Percentiles rank a stretch among this genome's conserved stretches.
phyloP scores from a whole-genome alignment of 768 basidiomycete genomes.

The Coprinellus micaceus region DNA sequence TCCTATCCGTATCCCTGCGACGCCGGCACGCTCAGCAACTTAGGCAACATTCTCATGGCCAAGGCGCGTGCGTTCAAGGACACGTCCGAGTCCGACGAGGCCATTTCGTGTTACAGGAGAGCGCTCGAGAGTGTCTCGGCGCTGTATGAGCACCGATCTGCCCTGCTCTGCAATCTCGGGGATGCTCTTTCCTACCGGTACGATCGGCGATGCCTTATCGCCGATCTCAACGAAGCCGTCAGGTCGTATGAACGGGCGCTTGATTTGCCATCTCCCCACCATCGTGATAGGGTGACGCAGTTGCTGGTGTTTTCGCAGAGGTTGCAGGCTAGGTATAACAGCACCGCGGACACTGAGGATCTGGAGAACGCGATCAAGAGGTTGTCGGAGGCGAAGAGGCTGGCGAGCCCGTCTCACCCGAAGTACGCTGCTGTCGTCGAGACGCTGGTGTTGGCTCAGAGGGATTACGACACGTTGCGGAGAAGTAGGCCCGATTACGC shows the following conservation, averaged over 20 bases:
- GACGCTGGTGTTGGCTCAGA: background rate
- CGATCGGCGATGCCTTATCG: constrained; percentile 1
- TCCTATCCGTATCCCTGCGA: constrained; percentile 12
- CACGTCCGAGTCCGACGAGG: constrained; percentile 8
- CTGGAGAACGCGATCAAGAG: constrained; percentile 6
- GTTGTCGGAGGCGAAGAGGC: constrained; percentile 6
- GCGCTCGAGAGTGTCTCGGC: constrained; percentile 4
- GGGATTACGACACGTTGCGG: background rate
- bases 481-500: background rate
- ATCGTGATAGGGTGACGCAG: constrained; percentile 7
- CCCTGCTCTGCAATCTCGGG: constrained; percentile 9
- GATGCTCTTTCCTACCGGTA: constrained; percentile 10
- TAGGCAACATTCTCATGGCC: constrained; percentile 11
- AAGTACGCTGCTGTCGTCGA: constrained; percentile 2
- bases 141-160: constrained; percentile 5
- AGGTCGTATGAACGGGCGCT: constrained; percentile 5
- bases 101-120: constrained; percentile 5
- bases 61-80: constrained; percentile 1
- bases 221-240: constrained; percentile 11
- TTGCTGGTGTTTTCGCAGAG: constrained; percentile 4
- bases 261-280: constrained; percentile 7
- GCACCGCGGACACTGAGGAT: constrained; percentile 3
- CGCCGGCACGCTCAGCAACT: constrained; percentile 10
- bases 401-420: constrained; percentile 1
- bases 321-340: constrained; percentile 4